Base-by-base conservation (phyloP, 2,329 filamentous ascomycete species). In the Nigrospora sphaerica region DNA sequence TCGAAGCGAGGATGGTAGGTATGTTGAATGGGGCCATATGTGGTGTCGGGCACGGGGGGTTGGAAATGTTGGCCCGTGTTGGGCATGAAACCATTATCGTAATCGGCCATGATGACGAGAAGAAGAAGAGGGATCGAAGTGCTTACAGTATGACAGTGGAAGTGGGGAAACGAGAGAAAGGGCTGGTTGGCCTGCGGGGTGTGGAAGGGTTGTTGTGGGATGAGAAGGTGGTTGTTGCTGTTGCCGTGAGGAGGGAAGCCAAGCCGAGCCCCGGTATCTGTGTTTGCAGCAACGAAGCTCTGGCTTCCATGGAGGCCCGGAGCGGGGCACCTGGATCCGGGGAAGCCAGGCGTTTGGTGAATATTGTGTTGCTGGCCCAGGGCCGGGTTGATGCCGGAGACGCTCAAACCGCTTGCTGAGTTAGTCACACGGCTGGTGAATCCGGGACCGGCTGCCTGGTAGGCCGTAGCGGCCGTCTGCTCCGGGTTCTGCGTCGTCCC, bases 11-110 rank as follows among this genome's bases (percentile, higher is more conserved):
- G 78, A 44, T 75, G 63, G 53, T 80, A 82, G 17, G 71, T 69
- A 52, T 83, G 77, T 28, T 69, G 57, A 47, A 76, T 75, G 2
- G 76, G 72, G 4, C 79, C 80, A 57, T 72, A 69, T 38, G 73
- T 74, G 14, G 77, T 80, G 53, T 80, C 75, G 4, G 77, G 76
- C 14, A 79, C 75, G 28, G 75, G 78, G 1, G 79, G 80, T 56
- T 81, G 75, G 55, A 76, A 81, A 58, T 77, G 72, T 42, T 75
- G 58, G 45, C 73, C 73, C 41, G 57, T 57, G 31, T 64, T 60
- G 37, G 68, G 65, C 52, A 67, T 72, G n/a, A 54, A 58, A n/a
- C 63, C 51, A 52, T 70, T 70, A 50, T 64, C 63, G 53, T 75
- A 74, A 48, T 66, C 64, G 45, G 62, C 65, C 66, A 67, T 68